These are phyloP conservation scores for Lachancea waltii DNA, from an alignment of 805 yeast genomes.

Conservation along the genomic window DNA sequence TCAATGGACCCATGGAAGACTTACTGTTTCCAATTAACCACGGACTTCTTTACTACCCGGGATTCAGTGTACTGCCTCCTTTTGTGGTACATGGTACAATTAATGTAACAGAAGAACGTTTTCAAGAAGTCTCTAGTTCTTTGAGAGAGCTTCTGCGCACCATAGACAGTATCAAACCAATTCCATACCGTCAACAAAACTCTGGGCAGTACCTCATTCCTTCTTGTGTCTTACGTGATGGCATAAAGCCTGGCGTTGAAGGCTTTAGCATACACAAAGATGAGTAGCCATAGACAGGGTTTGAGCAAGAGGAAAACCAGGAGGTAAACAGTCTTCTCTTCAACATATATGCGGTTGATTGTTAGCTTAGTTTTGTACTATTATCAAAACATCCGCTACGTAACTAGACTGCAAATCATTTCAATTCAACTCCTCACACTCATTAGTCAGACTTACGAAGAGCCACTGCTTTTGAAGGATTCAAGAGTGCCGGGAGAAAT, in stretches of 20 bases:
- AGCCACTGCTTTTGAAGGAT: too few relatives aligned
- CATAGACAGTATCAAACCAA: conserved; percentile 11
- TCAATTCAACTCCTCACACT: too few relatives aligned
- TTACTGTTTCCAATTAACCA: conserved; percentile 24
- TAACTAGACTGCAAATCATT: too few relatives aligned
- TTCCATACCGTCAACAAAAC: conserved; percentile 18
- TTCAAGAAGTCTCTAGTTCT: conserved; percentile 2
- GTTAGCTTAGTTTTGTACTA: too few relatives aligned
- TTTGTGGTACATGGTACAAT: conserved; percentile 12
- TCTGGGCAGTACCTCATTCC: conserved; percentile 20
- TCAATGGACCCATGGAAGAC: conserved; percentile 20
- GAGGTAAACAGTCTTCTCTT: too few relatives aligned
- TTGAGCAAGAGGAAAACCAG: too few relatives aligned
- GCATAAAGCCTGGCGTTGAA: conserved; percentile 10
- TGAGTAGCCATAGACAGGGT: too few relatives aligned
- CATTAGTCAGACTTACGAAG: too few relatives aligned
- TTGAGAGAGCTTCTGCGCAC: conserved; percentile 10
- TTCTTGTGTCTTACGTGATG: conserved; percentile 12
- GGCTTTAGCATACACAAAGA: conserved; percentile 14
- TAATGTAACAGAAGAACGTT: conserved; percentile 4
- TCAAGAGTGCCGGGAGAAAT: too few relatives aligned
- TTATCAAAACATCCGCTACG: too few relatives aligned
- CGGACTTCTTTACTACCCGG: conserved; percentile 22
- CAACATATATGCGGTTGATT: too few relatives aligned
- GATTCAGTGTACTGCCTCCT: conserved; percentile 21